A percentile compares a stretch with the other conserved stretches of the same genome.
phyloP scores from a whole-genome alignment of 2,329 filamentous ascomycete species.

The Talaromyces islandicus region DNA sequence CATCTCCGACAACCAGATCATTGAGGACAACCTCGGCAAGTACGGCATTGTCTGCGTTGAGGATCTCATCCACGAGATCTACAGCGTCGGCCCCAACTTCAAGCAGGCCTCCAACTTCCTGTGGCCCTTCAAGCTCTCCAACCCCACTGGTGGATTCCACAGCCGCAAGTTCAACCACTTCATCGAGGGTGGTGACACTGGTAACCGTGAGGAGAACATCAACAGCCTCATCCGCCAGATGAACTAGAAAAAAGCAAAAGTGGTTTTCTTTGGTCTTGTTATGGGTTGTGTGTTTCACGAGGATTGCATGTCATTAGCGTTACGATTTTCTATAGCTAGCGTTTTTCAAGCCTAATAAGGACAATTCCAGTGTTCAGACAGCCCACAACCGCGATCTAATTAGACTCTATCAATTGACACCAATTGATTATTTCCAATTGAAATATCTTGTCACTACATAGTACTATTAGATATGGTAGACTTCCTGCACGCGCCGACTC shows the following conservation, averaged over 20 bases:
- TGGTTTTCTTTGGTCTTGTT: slow-evolving; percentile 8
- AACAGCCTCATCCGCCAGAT: slow-evolving; percentile 94
- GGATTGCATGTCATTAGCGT: slow-evolving; percentile 27
- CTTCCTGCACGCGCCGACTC: slow-evolving; percentile 55
- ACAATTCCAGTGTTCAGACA: slow-evolving; percentile 31
- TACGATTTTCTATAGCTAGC: slow-evolving; percentile 20
- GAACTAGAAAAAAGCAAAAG: slow-evolving; percentile 70
- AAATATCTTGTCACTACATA: neutral
- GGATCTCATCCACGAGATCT: slow-evolving; percentile 99
- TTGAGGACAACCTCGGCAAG: slow-evolving; percentile 94
- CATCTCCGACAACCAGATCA: slow-evolving; percentile 94
- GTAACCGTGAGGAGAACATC: slow-evolving; percentile 98
- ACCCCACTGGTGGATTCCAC: slow-evolving; percentile 95
- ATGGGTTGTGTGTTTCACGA: slow-evolving; percentile 29
- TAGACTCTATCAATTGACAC: neutral
- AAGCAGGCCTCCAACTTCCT: slow-evolving; percentile 99
- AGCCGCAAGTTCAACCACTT: slow-evolving; percentile 98
- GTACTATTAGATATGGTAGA: slow-evolving; percentile 16
- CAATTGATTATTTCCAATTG: neutral
- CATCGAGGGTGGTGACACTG: slow-evolving; percentile 96
- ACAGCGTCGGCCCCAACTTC: slow-evolving; percentile 98
- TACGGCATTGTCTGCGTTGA: slow-evolving; percentile 99
- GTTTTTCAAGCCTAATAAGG: slow-evolving; percentile 22
- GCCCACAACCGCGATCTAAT: slow-evolving; percentile 21
- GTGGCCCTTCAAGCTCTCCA: slow-evolving; percentile 99